Evolutionary conservation across 108 stramenopile genomes (phyloP), one percentile per base, ranked within the genome.

Genomic region (Chaetoceros tenuissimus): DNA sequence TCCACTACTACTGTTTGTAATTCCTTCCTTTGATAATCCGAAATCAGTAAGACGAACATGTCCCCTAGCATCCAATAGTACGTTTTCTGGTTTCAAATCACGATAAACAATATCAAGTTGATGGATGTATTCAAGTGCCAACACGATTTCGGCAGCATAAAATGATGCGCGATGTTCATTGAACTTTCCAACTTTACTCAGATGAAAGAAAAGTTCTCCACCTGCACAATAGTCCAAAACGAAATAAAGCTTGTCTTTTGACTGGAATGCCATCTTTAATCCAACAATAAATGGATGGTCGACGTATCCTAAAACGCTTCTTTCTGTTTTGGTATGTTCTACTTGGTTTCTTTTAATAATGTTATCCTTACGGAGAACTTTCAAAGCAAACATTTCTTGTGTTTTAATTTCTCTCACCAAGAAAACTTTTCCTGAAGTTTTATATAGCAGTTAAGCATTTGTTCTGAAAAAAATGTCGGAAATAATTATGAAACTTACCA

Each of bases 241-340:
- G 63, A 99, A 96, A 68, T 94, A 99, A 0, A 99, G 79, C 74
- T 96, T 95, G 64, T 92, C 84, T 51, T 78, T 85, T 34, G 95
- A 95, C 61, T 98, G 98, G 74, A 99, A 99, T 17, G 98, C 98
- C 94, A 96, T 96, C 65, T 96, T 96, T 62, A 99, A 82, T 0
- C 98, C 95, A 2, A 99, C 96, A 60, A 99, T 96, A 75, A 98
- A 99, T 2, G 97, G 98, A 63, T 99, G 98, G 34, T 84, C 80
- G 19, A 97, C 93, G 60, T 97, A 97, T 19, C 94, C 98, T 25
- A 99, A 66, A 1, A 99, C 96, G 48, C 78, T 89, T 18, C 98
- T 76, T 75, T 98, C 98, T 24, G 98, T 97, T 60, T 87, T 94
- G 18, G 97, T 97, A 69, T 99, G 98, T 53, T 97, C 96, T 20